Percentiles rank a stretch among this genome's conserved stretches.
Evolutionary conservation across 768 basidiomycete genomes (phyloP).

Genomic region (Termitomyces sp.): DNA sequence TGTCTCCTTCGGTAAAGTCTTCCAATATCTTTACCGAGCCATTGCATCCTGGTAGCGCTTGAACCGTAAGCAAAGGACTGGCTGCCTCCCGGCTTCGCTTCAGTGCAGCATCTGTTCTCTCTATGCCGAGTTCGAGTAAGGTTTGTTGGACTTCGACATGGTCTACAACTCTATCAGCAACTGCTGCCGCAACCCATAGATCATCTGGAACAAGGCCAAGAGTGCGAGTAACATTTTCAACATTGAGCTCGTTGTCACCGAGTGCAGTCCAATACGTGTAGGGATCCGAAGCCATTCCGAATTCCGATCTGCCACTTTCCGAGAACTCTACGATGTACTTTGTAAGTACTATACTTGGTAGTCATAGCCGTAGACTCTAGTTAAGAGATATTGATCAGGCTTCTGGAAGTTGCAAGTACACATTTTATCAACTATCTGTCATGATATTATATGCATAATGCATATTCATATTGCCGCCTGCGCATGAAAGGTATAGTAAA

Average conservation of each 20-base stretch:
- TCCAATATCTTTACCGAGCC: neutral
- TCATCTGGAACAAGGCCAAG: conserved; percentile 57
- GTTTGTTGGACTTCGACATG: conserved; percentile 47
- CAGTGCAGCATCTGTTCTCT: conserved; percentile 47
- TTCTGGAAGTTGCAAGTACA: too few species aligned
- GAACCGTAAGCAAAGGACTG: conserved; percentile 10
- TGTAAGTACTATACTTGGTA: too few species aligned
- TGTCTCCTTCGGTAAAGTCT: conserved; percentile 1
- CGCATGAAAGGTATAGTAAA: conserved; percentile 11
- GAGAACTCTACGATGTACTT: neutral
- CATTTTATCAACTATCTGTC: neutral
- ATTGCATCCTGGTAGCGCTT: neutral
- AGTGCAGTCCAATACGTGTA: conserved; percentile 52
- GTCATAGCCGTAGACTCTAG: too few species aligned
- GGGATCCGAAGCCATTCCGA: conserved; percentile 34
- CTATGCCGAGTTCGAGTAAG: conserved; percentile 58
- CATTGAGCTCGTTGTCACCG: conserved; percentile 52
- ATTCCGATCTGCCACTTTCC: conserved; percentile 14
- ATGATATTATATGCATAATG: neutral
- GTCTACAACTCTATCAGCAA: conserved; percentile 60
- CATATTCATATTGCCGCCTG: conserved; percentile 1
- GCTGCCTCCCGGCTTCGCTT: conserved; percentile 37
- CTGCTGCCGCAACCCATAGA: conserved; percentile 74
- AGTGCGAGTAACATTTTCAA: conserved; percentile 36
- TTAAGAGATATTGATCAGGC: too few species aligned